Evolutionary conservation across 306 rosid genomes (phyloP), one percentile per base, ranked within the genome.

Genomic region (Ochetophila trinervis): DNA sequence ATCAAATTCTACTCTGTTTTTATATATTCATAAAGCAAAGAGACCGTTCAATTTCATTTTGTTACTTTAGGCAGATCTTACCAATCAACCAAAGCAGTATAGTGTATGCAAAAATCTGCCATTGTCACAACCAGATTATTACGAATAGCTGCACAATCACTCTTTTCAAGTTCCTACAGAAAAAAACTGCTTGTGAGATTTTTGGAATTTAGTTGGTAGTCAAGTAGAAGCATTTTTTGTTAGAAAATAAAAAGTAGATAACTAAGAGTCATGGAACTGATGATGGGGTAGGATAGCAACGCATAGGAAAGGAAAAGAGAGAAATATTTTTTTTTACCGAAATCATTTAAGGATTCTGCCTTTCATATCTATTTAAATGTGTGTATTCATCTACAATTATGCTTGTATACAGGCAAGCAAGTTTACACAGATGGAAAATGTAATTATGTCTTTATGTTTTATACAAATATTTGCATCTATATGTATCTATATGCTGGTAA

Each of bases 1-100:
- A 19, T 15, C 2, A 64, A 4, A 57, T 13, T 15, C 5, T 57
- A 8, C 53, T 48, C 19, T 1, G 7, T 18, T 20, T 44, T 1
- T 53, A 48, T 18, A 17, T 8, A 14, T 16, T 61, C 48, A 22
- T 53, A 57, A 60, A 47, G 16, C 64, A 56, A 47, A 15, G 35
- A 67, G 22, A 53, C 19, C 36, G 8, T 21, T 53, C 9, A 62
- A 53, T 61, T 23, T 47, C 55, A 10, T 65, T 57, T 36, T 5
- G 45, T 32, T 57, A 17, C 24, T 61, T 52, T 63, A 50, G 53
- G 47, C 58, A 23, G 52, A 62, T 37, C 95, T 87, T 84, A 92
- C 98, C 98, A 60, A 74, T 92, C 98, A 82, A 92, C 89, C n/a
- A 92, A 87, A 75, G 96, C 91, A 75, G 98, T 92, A 72, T 87